These are phyloP conservation scores for Dipteronia sinensis DNA, from an alignment of 345 rosid genomes.

Conservation along the genomic window DNA sequence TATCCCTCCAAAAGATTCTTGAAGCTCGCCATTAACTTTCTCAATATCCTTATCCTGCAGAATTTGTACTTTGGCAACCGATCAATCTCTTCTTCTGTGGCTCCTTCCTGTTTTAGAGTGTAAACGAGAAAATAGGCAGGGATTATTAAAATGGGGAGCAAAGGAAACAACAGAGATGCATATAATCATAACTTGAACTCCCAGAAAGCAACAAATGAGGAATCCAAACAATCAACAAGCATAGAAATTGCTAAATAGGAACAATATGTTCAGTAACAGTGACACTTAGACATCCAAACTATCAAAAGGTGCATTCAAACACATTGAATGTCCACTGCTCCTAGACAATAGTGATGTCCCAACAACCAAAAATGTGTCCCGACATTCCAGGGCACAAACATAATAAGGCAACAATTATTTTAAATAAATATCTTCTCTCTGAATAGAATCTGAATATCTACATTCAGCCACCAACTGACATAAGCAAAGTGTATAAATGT, in stretches of 20 bases:
- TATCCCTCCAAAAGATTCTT: constrained; percentile 60
- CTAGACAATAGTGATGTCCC: neutral
- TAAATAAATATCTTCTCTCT: too few relatives aligned
- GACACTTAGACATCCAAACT: neutral
- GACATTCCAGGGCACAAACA: neutral
- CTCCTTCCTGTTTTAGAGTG: constrained; percentile 68
- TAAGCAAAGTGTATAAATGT: neutral
- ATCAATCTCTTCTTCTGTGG: constrained; percentile 74
- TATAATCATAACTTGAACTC: neutral
- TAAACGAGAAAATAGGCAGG: constrained; percentile 11
- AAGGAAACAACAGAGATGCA: neutral
- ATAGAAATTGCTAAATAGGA: neutral
- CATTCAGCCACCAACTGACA: neutral
- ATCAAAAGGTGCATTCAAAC: neutral
- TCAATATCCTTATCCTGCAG: constrained; percentile 40
- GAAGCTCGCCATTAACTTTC: constrained; percentile 52
- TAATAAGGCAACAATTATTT: neutral
- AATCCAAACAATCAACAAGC: constrained; percentile 4
- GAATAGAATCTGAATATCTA: too few relatives aligned
- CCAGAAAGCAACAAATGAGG: constrained; percentile 7
- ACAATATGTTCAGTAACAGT: neutral
- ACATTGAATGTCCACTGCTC: neutral
- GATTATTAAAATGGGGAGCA: constrained; percentile 7
- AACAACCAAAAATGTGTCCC: neutral
- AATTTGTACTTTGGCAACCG: constrained; percentile 67